Evolutionary conservation across 202 grass and related monocot species (phyloP).

Genomic region (Setaria viridis): DNA sequence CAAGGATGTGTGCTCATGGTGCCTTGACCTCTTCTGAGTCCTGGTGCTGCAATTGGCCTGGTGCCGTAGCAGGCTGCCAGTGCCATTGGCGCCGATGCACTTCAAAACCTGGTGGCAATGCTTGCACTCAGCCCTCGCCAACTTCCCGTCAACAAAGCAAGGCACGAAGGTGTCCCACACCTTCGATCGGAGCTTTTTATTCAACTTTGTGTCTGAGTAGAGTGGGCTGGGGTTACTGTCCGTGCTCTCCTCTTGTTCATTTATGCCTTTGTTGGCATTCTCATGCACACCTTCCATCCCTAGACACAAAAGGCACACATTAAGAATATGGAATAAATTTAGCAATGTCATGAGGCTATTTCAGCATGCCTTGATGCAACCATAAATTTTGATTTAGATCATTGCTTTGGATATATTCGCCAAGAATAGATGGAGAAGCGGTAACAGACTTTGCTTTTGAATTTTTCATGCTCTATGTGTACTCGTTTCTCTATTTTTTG

Average conservation of each 20-base stretch:
- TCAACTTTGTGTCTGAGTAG: neutral
- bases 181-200: neutral
- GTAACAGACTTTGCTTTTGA: too few relatives aligned
- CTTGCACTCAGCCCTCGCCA: conserved; percentile 35
- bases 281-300: neutral
- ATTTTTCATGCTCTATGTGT: too few relatives aligned
- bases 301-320: neutral
- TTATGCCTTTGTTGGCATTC: conserved; percentile 3
- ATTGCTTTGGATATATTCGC: too few relatives aligned
- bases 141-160: neutral
- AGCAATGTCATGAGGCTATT: neutral
- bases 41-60: conserved; percentile 1
- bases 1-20: conserved; percentile 9
- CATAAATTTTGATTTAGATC: neutral
- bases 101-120: conserved; percentile 31
- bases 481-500: too few relatives aligned
- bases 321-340: neutral
- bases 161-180: conserved; percentile 39
- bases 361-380: neutral
- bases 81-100: conserved; percentile 9
- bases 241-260: conserved; percentile 5
- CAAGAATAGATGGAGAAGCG: too few relatives aligned
- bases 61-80: conserved; percentile 30
- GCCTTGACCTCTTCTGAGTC: conserved; percentile 9
- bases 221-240: neutral